These are phyloP conservation scores for Boeremia lycopersici DNA, from an alignment of 2,329 filamentous ascomycete species.

Conservation along the genomic window DNA sequence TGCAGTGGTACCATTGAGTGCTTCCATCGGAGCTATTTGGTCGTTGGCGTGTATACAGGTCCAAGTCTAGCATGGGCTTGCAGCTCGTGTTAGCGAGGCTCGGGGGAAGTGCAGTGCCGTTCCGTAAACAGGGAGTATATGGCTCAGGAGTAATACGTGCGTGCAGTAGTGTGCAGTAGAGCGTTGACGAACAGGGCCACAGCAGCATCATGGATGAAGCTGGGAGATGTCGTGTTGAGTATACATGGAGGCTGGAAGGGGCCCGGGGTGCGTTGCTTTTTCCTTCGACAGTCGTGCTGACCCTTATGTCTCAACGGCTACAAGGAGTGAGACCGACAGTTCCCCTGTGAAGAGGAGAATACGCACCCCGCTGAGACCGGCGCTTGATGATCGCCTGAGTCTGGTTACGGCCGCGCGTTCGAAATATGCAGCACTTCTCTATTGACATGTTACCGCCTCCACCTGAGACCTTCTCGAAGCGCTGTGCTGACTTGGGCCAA, in stretches of 20 bases:
- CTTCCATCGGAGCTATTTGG: slow-evolving; percentile 3
- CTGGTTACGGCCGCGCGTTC: not conserved
- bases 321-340: slow-evolving; percentile 14
- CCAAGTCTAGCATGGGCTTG: slow-evolving; percentile 13
- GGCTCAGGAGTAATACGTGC: slow-evolving; percentile 4
- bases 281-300: not conserved
- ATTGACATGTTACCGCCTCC: not conserved
- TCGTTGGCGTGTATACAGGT: slow-evolving; percentile 10
- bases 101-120: slow-evolving; percentile 12
- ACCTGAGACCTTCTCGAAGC: not conserved
- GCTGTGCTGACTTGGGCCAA: not conserved
- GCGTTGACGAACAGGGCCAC: not conserved
- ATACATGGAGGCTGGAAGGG: slow-evolving; percentile 6
- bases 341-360: not conserved
- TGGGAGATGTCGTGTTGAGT: slow-evolving; percentile 5
- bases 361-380: not conserved
- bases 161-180: slow-evolving; percentile 9
- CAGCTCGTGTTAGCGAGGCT: slow-evolving; percentile 14
- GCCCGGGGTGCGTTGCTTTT: slow-evolving; percentile 11
- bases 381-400: not conserved
- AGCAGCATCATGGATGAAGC: slow-evolving; percentile 6
- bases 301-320: slow-evolving; percentile 1
- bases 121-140: slow-evolving; percentile 6
- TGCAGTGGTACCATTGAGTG: slow-evolving; percentile 6
- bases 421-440: not conserved